These are phyloP conservation scores for Hyphopichia wangnamkhiaoensis DNA, from an alignment of 1,139 yeast genomes.

Conservation along the genomic window DNA sequence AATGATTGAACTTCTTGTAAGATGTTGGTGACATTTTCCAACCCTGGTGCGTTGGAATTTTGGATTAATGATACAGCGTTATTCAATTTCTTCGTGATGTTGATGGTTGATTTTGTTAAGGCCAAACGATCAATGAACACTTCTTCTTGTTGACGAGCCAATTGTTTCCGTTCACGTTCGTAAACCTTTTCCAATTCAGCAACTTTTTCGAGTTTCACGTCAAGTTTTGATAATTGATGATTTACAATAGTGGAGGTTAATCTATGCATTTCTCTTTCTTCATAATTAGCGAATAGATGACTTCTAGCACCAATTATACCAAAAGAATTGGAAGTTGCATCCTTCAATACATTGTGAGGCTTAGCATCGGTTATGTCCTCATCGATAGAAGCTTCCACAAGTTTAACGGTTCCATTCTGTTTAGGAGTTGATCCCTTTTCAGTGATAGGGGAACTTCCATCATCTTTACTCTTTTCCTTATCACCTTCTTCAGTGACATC, in stretches of 20 bases:
- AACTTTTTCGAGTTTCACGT: slow-evolving; percentile 71
- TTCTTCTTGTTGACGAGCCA: slow-evolving; percentile 80
- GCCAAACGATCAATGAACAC: slow-evolving; percentile 77
- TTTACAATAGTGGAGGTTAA: slow-evolving; percentile 62
- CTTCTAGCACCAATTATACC: slow-evolving; percentile 80
- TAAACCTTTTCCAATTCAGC: slow-evolving; percentile 73
- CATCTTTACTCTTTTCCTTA: slow-evolving; percentile 55
- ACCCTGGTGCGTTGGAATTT: slow-evolving; percentile 10
- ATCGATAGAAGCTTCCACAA: slow-evolving; percentile 3
- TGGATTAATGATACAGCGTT: slow-evolving; percentile 43
- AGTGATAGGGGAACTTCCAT: slow-evolving; percentile 54
- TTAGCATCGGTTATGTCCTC: slow-evolving; percentile 8
- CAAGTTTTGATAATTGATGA: slow-evolving; percentile 72
- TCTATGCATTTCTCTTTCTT: slow-evolving; percentile 76
- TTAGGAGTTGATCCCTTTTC: slow-evolving; percentile 35
- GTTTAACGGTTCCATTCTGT: slow-evolving; percentile 5
- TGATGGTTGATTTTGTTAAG: slow-evolving; percentile 60
- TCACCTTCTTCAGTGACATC: slow-evolving; percentile 48
- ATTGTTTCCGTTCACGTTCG: slow-evolving; percentile 73
- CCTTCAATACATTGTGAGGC: slow-evolving; percentile 25
- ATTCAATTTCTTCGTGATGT: slow-evolving; percentile 51
- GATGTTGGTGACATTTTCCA: slow-evolving; percentile 24
- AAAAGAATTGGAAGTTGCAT: slow-evolving; percentile 57
- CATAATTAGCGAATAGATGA: slow-evolving; percentile 77
- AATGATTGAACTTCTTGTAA: slow-evolving; percentile 51